Evolutionary conservation across 495 filamentous ascomycete species (phyloP).

Genomic region (Tuber brumale): DNA sequence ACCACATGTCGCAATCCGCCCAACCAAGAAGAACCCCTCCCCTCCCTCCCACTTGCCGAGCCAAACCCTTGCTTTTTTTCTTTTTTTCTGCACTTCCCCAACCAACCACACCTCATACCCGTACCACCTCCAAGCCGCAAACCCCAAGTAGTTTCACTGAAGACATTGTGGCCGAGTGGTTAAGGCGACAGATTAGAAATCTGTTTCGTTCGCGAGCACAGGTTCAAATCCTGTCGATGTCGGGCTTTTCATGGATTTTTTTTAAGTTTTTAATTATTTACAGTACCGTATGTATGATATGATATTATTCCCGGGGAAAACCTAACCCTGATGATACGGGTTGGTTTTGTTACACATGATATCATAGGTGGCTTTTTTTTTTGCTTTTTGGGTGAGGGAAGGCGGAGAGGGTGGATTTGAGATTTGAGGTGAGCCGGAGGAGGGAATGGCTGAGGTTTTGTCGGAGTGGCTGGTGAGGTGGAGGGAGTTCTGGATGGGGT

Average conservation of each 20-base stretch:
- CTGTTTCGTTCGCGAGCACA: slow-evolving; percentile 40
- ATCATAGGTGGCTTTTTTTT: too few relatives aligned
- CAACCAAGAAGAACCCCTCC: background rate
- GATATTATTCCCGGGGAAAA: background rate
- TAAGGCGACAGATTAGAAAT: slow-evolving; percentile 41
- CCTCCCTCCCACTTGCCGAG: background rate
- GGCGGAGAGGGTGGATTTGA: background rate
- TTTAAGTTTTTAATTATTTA: background rate
- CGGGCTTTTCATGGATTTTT: slow-evolving; percentile 4
- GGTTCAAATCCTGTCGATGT: slow-evolving; percentile 40
- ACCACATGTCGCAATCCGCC: too few relatives aligned
- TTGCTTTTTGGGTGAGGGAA: too few relatives aligned
- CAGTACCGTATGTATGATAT: too few relatives aligned
- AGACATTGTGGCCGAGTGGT: slow-evolving; percentile 39
- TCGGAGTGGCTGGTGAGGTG: too few relatives aligned
- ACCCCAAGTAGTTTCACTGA: too few relatives aligned
- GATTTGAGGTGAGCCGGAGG: background rate
- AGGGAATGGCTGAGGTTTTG: too few relatives aligned
- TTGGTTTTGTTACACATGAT: too few relatives aligned
- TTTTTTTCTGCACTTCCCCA: too few relatives aligned
- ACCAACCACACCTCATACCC: background rate
- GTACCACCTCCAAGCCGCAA: background rate
- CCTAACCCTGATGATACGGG: too few relatives aligned
- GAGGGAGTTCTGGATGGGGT: too few relatives aligned
- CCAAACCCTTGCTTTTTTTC: background rate